Evolutionary conservation across 2,329 filamentous ascomycete species (phyloP).

Genomic region (Dactylonectria estremocensis): DNA sequence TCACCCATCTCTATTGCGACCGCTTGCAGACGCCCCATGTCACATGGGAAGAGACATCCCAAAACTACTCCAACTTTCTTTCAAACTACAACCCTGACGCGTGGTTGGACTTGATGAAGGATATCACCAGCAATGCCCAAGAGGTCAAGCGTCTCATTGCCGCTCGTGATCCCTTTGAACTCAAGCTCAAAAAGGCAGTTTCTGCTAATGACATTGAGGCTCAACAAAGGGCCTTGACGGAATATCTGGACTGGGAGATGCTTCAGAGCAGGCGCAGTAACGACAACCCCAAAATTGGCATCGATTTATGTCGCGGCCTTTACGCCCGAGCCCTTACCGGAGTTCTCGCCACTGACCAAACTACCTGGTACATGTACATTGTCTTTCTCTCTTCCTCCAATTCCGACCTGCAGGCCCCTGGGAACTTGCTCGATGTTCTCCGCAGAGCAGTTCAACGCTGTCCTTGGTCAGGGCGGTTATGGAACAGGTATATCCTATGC

Average conservation of each 20-base stretch:
- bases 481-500: constrained; percentile 89
- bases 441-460: constrained; percentile 91
- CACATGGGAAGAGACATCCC: constrained; percentile 82
- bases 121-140: constrained; percentile 74
- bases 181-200: constrained; percentile 73
- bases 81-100: constrained; percentile 78
- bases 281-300: constrained; percentile 60
- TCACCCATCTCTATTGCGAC: constrained; percentile 79
- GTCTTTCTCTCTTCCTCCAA: constrained; percentile 76
- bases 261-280: constrained; percentile 68
- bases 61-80: constrained; percentile 81
- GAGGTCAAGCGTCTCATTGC: constrained; percentile 74
- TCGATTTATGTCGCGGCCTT: constrained; percentile 73
- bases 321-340: constrained; percentile 83
- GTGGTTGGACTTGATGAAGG: constrained; percentile 83
- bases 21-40: constrained; percentile 81
- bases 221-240: constrained; percentile 66
- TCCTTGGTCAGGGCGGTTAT: constrained; percentile 91
- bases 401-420: constrained; percentile 57
- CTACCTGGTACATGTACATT: constrained; percentile 87
- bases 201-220: constrained; percentile 70
- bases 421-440: constrained; percentile 76
- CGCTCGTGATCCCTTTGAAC: constrained; percentile 78
- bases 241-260: constrained; percentile 92
- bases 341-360: constrained; percentile 80